Evolutionary conservation across 1,284 basidiomycete species (phyloP).

Genomic region (Ganoderma boninense): DNA sequence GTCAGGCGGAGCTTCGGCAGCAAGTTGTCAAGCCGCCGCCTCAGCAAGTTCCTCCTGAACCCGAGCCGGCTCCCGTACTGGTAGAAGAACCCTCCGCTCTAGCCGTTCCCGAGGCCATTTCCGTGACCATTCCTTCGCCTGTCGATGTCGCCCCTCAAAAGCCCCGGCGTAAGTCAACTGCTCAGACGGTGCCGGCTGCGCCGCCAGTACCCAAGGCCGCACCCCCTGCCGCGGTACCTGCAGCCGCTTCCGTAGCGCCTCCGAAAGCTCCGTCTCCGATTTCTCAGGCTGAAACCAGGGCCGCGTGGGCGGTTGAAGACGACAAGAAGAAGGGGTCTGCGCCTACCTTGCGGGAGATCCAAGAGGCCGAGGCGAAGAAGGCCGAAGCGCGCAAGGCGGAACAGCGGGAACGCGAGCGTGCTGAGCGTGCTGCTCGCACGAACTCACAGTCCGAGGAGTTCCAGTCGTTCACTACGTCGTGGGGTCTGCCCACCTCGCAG

Average conservation of each 20-base stretch:
- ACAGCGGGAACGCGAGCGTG: conserved; percentile 71
- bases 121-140: conserved; percentile 34
- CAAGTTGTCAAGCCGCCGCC: conserved; percentile 20
- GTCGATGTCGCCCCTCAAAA: conserved; percentile 37
- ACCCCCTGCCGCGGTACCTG: conserved; percentile 19
- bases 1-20: conserved; percentile 39
- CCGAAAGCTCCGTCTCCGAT: conserved; percentile 39
- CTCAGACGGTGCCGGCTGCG: conserved; percentile 30
- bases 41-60: conserved; percentile 24
- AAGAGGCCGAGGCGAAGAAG: conserved; percentile 90
- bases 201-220: conserved; percentile 26
- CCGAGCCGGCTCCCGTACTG: conserved; percentile 16
- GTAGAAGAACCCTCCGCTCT: conserved; percentile 23
- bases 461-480: conserved; percentile 72
- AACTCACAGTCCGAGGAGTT: conserved; percentile 57
- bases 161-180: conserved; percentile 38
- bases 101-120: conserved; percentile 24
- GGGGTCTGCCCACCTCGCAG: conserved; percentile 83
- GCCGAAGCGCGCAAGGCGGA: conserved; percentile 77
- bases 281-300: conserved; percentile 48
- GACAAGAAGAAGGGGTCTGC: conserved; percentile 58
- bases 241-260: conserved; percentile 14
- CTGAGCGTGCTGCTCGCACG: conserved; percentile 64
- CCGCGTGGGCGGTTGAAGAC: conserved; percentile 73
- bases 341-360: conserved; percentile 92